phyloP scores from a whole-genome alignment of 495 filamentous ascomycete species.

The Penicillium coprophilum region DNA sequence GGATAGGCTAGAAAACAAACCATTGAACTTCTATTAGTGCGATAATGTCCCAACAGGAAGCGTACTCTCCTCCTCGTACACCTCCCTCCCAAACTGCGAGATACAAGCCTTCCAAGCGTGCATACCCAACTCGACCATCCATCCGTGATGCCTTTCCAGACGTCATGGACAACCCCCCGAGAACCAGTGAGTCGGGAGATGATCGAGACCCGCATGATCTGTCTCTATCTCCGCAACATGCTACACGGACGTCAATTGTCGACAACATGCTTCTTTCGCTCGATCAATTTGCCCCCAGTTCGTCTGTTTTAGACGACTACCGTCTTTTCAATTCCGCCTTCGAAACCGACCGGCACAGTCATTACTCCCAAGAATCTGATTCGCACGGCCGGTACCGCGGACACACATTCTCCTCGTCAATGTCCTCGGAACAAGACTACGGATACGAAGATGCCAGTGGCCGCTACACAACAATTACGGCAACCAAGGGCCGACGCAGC shows the following conservation, averaged over 20 bases:
- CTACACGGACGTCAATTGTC: conserved; percentile 81
- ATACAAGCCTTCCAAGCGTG: conserved; percentile 33
- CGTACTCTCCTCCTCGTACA: conserved; percentile 46
- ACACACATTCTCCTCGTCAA: conserved; percentile 63
- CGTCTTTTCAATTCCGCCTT: conserved; percentile 44
- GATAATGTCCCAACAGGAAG: conserved; percentile 37
- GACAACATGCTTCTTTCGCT: conserved; percentile 91
- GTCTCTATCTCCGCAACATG: conserved; percentile 70
- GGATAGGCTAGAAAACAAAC: not conserved
- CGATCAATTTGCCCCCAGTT: conserved; percentile 65
- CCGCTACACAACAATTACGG: conserved; percentile 56
- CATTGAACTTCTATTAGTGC: conserved; percentile 21
- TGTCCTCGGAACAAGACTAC: conserved; percentile 75
- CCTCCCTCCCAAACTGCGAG: conserved; percentile 41
- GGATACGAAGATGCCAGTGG: conserved; percentile 63
- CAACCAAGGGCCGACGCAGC: conserved; percentile 62
- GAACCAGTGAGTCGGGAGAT: conserved; percentile 44
- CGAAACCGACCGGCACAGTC: conserved; percentile 32
- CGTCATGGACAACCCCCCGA: conserved; percentile 42
- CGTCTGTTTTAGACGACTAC: conserved; percentile 42
- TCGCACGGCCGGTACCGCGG: conserved; percentile 52
- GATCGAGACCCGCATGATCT: conserved; percentile 85
- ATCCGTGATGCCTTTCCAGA: conserved; percentile 54
- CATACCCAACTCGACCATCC: conserved; percentile 34
- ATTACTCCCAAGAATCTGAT: conserved; percentile 27